These are phyloP conservation scores for Acanthamoeba lenticulata DNA, from an alignment of 208 protist genomes.

Conservation along the genomic window DNA sequence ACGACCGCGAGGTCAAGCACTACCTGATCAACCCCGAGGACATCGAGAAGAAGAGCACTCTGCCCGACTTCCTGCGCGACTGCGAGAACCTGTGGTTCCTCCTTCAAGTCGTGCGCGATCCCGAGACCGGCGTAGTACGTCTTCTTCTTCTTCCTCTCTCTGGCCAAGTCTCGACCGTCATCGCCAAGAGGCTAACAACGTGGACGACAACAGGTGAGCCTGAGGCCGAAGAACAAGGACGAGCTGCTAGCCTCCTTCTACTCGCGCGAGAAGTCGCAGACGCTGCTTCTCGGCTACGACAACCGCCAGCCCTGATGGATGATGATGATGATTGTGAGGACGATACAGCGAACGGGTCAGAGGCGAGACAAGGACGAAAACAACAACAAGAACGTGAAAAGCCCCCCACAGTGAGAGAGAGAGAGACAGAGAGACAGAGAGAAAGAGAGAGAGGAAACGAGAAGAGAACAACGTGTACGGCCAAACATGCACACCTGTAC, in stretches of 20 bases:
- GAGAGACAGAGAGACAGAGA: no score
- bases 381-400: neutral
- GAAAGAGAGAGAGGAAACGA: neutral
- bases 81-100: slow-evolving; percentile 60
- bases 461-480: neutral
- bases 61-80: slow-evolving; percentile 55
- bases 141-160: neutral
- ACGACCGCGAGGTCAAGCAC: slow-evolving; percentile 58
- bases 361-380: neutral
- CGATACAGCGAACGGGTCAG: neutral
- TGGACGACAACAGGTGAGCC: slow-evolving; percentile 56
- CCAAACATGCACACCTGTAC: neutral
- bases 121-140: slow-evolving; percentile 46
- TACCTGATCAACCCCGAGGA: slow-evolving; percentile 58
- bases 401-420: neutral
- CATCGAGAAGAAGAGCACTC: slow-evolving; percentile 56
- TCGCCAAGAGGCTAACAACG: no score
- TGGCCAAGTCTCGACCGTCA: no score
- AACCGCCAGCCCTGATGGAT: neutral
- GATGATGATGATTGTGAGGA: neutral
- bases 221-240: slow-evolving; percentile 61
- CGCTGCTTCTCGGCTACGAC: slow-evolving; percentile 38
- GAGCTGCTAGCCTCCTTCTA: slow-evolving; percentile 15
- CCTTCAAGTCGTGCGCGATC: slow-evolving; percentile 47
- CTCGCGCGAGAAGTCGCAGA: slow-evolving; percentile 21